Evolutionary conservation across 306 rosid genomes (phyloP).

Genomic region (Lotus japonicus): DNA sequence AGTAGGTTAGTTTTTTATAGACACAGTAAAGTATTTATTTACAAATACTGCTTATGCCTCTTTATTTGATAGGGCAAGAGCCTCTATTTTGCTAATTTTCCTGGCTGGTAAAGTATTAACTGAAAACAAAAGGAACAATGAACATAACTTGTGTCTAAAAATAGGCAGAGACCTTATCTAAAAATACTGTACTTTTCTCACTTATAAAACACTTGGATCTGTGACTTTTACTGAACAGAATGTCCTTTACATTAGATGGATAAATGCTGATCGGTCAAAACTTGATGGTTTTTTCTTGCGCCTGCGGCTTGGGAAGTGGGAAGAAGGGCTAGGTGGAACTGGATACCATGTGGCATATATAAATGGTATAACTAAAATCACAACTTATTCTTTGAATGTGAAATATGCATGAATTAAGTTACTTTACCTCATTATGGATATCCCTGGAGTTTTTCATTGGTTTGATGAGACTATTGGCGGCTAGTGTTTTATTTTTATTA

Average conservation of each 20-base stretch:
- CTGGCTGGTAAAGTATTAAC: neutral
- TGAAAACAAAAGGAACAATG: neutral
- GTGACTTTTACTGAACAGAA: constrained; percentile 16
- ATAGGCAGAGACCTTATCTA: neutral
- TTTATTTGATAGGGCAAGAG: neutral
- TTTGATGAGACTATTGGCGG: neutral
- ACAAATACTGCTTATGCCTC: no score
- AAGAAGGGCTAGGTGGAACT: constrained; percentile 74
- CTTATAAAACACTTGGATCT: neutral
- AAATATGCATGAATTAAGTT: neutral
- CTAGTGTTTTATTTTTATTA: neutral
- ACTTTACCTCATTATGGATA: no score
- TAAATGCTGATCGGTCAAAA: constrained; percentile 36
- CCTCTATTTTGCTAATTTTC: neutral
- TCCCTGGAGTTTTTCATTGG: neutral
- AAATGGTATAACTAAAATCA: constrained; percentile 48
- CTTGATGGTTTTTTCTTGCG: constrained; percentile 88
- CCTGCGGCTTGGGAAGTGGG: constrained; percentile 82
- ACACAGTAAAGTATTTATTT: no score
- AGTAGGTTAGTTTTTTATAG: neutral
- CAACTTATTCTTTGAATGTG: constrained; percentile 10
- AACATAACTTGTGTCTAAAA: neutral
- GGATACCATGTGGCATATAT: constrained; percentile 83
- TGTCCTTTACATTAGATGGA: constrained; percentile 55
- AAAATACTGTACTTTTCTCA: neutral